Evolutionary conservation across 148 eudicot species (phyloP), one percentile per base, ranked within the genome.

Genomic region (Pouteria glomerata): DNA sequence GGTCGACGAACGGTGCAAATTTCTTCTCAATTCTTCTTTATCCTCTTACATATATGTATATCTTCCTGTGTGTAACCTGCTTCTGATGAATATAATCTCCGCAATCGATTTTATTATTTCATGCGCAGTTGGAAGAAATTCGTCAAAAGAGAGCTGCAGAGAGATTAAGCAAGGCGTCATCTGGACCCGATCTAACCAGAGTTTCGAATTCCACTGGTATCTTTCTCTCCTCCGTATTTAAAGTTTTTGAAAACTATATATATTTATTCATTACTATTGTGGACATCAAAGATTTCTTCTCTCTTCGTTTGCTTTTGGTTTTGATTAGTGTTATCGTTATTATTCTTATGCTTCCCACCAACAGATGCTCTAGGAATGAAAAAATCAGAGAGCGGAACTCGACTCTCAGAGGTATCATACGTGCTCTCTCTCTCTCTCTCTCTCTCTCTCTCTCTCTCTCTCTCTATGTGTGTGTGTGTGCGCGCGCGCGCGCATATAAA

Each of bases 71-170:
- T 4, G 23, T 70, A 16, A n/a, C n/a, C n/a, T n/a, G n/a, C n/a
- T n/a, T n/a, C n/a, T n/a, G n/a, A n/a, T n/a, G n/a, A n/a, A n/a
- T n/a, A n/a, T n/a, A n/a, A n/a, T n/a, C n/a, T n/a, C n/a, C n/a
- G n/a, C 27, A 1, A 26, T 27, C 24, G 50, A 3, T 23, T 27
- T 55, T 37, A 39, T 53, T 57, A 42, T 33, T 23, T 47, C n/a
- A 21, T 52, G 16, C 41, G 41, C 64, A 95, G 97, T 70, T 95
- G 77, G 90, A 87, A 77, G 97, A 95, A 71, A 91, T 95, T 69
- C 82, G 97, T 18, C 97, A 86, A 75, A 91, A 89, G 75, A 87
- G 96, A 71, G 96, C 97, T 3, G 97, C 98, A 13, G 97, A 95
- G 44, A 88, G 87, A 56, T 62, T 95, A 56, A 90, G 80, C 85